Base-by-base conservation (phyloP, 805 yeast genomes). In the Wickerhamiella domercqiae region DNA sequence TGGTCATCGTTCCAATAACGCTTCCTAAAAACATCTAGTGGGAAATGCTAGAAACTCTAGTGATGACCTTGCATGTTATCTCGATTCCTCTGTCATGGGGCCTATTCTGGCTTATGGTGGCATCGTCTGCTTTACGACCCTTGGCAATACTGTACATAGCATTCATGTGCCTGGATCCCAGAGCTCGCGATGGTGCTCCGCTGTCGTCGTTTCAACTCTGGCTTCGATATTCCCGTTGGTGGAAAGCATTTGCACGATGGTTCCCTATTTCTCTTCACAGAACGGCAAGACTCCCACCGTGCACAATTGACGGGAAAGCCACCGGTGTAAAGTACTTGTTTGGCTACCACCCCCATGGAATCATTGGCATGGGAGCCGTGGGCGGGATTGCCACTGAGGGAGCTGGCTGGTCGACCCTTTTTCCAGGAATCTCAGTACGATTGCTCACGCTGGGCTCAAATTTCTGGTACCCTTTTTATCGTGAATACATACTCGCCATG, bases 271-370 rank as follows among this genome's bases (percentile, higher is more conserved):
- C 56, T 0, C 60, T 84, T 9, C 78, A 73, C 56, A 79, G 77
- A 51, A 67, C 87, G 0, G 63, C 62, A 2, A 79, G 75, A 13
- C 60, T 86, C 37, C 69, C 69, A 43, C 95, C 96, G 2, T 77
- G 94, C 0, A 75, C 75, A 44, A 3, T 41, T 46, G 3, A n/a
- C 32, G 24, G 15, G 20, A 6, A 15, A 21, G 5, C n/a, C n/a
- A 48, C 55, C 2, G 60, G 60, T 17, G 41, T 46, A 2, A 62
- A 78, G 26, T 87, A 90, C 56, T 71, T 87, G 2, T 87, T 87
- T 58, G 93, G 95, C 0, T 77, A 82, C 51, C 96, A 86, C 56
- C 98, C 98, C 0, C 98, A 90, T 56, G 98, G 98, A 0, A 86
- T 87, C 13, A 84, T 86, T 9, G 80, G 94, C 1, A 67, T 86